Percentiles rank a stretch among this genome's conserved stretches.
phyloP scores from a whole-genome alignment of 1,284 basidiomycete species.

The Sporisorium exsertum region DNA sequence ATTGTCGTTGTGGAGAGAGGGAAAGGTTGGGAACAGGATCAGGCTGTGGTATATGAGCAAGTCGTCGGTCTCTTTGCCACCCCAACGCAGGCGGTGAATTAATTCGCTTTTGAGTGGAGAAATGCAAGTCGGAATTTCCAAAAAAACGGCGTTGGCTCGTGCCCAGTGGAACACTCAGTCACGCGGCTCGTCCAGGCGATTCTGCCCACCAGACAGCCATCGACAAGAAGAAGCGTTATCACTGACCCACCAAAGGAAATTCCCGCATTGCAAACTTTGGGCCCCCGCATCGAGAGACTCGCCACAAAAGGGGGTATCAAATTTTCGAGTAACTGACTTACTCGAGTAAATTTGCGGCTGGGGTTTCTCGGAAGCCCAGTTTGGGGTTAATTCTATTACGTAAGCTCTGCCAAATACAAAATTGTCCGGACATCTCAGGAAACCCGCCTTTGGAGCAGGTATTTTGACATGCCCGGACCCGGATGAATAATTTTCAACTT shows the following conservation, averaged over 20 bases:
- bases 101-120: neutral
- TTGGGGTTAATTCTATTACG: too few species aligned
- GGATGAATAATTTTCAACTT: too few species aligned
- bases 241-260: neutral
- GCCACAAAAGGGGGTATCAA: too few species aligned
- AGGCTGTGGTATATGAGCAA: neutral
- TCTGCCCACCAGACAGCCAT: neutral
- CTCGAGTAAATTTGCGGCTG: neutral
- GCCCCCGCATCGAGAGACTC: neutral
- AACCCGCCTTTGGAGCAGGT: too few species aligned
- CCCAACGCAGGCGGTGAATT: neutral
- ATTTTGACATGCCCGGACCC: too few species aligned
- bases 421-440: neutral
- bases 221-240: constrained; percentile 4
- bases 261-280: neutral
- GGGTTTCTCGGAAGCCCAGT: too few species aligned
- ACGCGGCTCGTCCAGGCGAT: neutral
- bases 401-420: too few species aligned
- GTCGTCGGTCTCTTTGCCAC: neutral
- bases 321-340: too few species aligned
- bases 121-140: neutral
- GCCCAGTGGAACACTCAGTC: neutral
- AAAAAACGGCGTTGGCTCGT: neutral
- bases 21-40: neutral
- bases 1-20: neutral